Evolutionary conservation across 352 stramenopile genomes (phyloP).

Genomic region (Elongisporangium anandrum): DNA sequence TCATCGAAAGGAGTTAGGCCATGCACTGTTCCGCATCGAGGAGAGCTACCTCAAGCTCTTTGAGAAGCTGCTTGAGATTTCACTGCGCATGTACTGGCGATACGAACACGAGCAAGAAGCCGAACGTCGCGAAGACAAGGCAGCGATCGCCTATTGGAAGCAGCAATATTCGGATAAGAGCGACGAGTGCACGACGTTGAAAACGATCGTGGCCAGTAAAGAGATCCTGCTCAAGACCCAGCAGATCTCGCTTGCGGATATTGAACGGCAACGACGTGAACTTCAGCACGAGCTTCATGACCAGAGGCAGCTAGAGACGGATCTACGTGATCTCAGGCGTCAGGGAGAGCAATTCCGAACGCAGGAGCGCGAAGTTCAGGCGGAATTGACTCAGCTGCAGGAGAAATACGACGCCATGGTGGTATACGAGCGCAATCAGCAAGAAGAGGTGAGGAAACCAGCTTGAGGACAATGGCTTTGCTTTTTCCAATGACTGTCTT

Average conservation of each 20-base stretch:
- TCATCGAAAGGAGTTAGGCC: constrained; percentile 59
- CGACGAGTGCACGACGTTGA: constrained; percentile 33
- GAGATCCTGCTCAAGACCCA: constrained; percentile 46
- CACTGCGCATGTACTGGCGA: constrained; percentile 64
- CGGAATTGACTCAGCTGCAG: constrained; percentile 28
- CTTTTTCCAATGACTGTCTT: too few species aligned
- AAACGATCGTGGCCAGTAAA: constrained; percentile 50
- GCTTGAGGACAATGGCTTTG: background rate
- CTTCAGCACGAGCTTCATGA: constrained; percentile 32
- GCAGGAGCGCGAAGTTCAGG: constrained; percentile 23
- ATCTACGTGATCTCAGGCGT: constrained; percentile 38
- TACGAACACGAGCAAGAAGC: constrained; percentile 52
- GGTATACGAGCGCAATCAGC: constrained; percentile 30
- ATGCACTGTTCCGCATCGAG: constrained; percentile 65
- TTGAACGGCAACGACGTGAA: constrained; percentile 27
- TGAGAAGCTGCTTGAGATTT: constrained; percentile 72
- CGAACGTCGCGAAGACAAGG: constrained; percentile 44
- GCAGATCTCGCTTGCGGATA: constrained; percentile 47
- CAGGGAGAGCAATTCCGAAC: constrained; percentile 19
- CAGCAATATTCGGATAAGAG: constrained; percentile 44
- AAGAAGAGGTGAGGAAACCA: constrained; percentile 27
- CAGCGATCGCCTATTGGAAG: constrained; percentile 36
- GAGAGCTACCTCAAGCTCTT: constrained; percentile 74
- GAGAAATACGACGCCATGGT: constrained; percentile 52
- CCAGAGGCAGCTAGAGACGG: constrained; percentile 28